A percentile compares a stretch with the other conserved stretches of the same genome.
Conservation (phyloP, 2,329 filamentous ascomycete genomes). For the Orbilia oligospora region DNA sequence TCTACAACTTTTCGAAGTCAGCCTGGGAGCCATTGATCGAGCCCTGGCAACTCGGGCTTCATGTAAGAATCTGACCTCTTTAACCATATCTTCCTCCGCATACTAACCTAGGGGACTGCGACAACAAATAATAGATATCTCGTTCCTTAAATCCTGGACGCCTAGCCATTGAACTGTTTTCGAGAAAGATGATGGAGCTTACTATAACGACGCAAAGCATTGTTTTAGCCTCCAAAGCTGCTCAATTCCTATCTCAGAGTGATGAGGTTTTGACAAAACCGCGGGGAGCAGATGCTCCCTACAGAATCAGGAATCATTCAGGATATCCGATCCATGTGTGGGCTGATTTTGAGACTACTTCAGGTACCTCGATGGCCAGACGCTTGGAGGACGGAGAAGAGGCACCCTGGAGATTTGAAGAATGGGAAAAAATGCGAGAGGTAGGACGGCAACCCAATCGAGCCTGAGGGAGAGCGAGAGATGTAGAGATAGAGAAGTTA, state of each 20-base stretch:
- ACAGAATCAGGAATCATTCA: slow-evolving; percentile 93
- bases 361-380: slow-evolving; percentile 72
- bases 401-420: slow-evolving; percentile 94
- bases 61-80: slow-evolving; percentile 77
- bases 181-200: slow-evolving; percentile 90
- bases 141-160: slow-evolving; percentile 74
- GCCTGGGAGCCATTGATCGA: slow-evolving; percentile 97
- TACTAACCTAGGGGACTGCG: slow-evolving; percentile 37
- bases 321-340: slow-evolving; percentile 90
- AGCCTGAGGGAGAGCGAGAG: neutral
- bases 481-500: too few relatives aligned
- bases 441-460: slow-evolving; percentile 12
- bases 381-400: slow-evolving; percentile 91
- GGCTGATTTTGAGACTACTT: slow-evolving; percentile 68
- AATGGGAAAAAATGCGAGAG: slow-evolving; percentile 92
- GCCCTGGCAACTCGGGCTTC: slow-evolving; percentile 94
- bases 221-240: slow-evolving; percentile 90
- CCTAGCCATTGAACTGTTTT: slow-evolving; percentile 86
- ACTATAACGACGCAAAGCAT: slow-evolving; percentile 95
- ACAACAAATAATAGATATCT: slow-evolving; percentile 58
- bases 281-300: slow-evolving; percentile 89
- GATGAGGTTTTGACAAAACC: slow-evolving; percentile 95
- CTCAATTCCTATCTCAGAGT: slow-evolving; percentile 87
- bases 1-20: slow-evolving; percentile 99
- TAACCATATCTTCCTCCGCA: too few relatives aligned